A percentile compares a stretch with the other conserved stretches of the same genome.
phyloP scores from a whole-genome alignment of 1,284 basidiomycete genomes.

The Microbotryum silenes-acaulis region DNA sequence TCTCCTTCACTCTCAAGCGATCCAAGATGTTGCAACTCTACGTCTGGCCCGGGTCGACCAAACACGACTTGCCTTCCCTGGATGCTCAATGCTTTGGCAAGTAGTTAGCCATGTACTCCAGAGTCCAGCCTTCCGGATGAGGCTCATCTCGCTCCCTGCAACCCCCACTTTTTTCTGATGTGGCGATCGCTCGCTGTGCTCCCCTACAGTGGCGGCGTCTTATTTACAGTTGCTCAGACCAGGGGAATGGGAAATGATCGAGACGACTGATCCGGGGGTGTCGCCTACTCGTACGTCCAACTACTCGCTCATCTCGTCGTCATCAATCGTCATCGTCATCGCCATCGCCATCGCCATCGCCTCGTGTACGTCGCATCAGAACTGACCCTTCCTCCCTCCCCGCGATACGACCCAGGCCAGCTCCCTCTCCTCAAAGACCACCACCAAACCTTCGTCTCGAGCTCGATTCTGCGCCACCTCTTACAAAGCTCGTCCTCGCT shows the following conservation, averaged over 20 bases:
- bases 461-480: conserved; percentile 21
- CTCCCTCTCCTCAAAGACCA: conserved; percentile 22
- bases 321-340: neutral
- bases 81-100: conserved; percentile 24
- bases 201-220: conserved; percentile 17
- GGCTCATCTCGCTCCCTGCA: neutral
- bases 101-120: neutral
- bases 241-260: conserved; percentile 19
- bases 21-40: conserved; percentile 10
- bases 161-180: neutral
- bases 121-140: too few relatives aligned
- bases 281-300: conserved; percentile 10
- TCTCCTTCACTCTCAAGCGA: too few relatives aligned
- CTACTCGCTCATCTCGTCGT: neutral
- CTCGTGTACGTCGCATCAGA: neutral
- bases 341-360: too few relatives aligned
- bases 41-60: conserved; percentile 13
- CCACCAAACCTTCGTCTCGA: conserved; percentile 4
- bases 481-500: neutral
- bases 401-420: conserved; percentile 3
- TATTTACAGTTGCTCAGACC: conserved; percentile 28
- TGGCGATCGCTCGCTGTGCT: neutral
- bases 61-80: conserved; percentile 22
- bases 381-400: neutral
- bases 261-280: conserved; percentile 7